Evolutionary conservation across 1,284 basidiomycete genomes (phyloP), one percentile per base, ranked within the genome.

Genomic region (Boletus mariae): DNA sequence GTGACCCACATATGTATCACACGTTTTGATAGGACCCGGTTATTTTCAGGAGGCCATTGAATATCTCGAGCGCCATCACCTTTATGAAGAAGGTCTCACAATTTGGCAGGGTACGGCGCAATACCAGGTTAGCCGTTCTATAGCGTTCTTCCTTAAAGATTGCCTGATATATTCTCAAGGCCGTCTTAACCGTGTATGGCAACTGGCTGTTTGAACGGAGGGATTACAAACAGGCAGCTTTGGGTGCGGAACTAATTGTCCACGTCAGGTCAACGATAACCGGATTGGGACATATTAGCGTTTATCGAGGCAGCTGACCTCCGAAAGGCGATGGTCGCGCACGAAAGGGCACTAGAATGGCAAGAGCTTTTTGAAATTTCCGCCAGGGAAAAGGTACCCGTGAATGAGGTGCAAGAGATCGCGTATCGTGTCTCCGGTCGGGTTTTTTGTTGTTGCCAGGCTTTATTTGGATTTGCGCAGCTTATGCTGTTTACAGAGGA

Each of bases 281-380:
- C 41, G n/a, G 10, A 49, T 47, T 6, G n/a, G 43, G 51, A 26
- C 35, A 37, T 51, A 49, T 13, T 62, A 92, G 92, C 87, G 0
- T 96, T 93, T 71, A 69, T 80, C 0, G 80, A 91, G 55, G 89
- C 89, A 3, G 68, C 71, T 2, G 77, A 82, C 53, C 68, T 75
- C 0, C 67, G 75, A 8, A 92, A 92, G 57, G 92, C 93, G 0
- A 85, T 97, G 78, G 78, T 88, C 13, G 85, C 94, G 0, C 85
- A 92, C 61, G 92, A 96, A 68, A 87, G 86, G 54, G 89, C 90
- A 0, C 75, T 94, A 26, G 83, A 90, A 42, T 98, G 95, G 94
- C 84, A 89, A 61, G 92, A 94, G 60, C 75, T 95, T 0, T 96
- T 98, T 67, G 84, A 89, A n/a, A 73, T 96, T 17, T 89, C 89